Evolutionary conservation across 257 asterid species (phyloP), one percentile per base, ranked within the genome.

Genomic region (Solanum lycopersicoides): DNA sequence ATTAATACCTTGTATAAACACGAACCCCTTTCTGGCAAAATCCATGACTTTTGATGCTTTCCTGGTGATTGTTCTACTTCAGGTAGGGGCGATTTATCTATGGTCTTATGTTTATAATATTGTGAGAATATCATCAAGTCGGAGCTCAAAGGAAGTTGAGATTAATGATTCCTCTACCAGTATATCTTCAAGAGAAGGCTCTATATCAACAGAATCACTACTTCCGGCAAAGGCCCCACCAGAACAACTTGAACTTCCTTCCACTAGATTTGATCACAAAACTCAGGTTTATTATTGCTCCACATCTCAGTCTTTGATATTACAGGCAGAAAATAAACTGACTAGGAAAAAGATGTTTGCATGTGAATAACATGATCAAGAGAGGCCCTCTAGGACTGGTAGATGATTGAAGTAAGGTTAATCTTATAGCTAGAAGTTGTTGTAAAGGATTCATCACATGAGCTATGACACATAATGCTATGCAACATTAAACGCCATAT

Each of bases 101-200:
- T 96, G 99, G 98, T 91, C 98, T 56, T 96, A 94, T 56, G 98
- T 95, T 42, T 96, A 94, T 85, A 96, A 96, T 76, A 94, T 94
- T 14, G 92, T 96, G 76, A 86, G 98, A 86, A 89, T 94, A 83
- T 96, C 96, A 76, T 89, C 98, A 79, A 89, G 83, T 56, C 87
- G 79, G 87, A 90, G 86, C 88, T 90, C 94, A 88, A 90, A 90
- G 88, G 97, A 93, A 87, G 94, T 89, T n/a, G 93, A 88, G 88
- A 89, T 89, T 83, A 90, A 65, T 9, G 93, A 93, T 89, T 87
- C 95, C 35, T 87, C 96, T 18, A 76, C 79, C 44, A 85, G 45
- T 65, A 91, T 65, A 86, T 82, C 91, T 82, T 45, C 94, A 4
- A 90, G 80, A 73, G 94, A 88, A 83, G 89, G 91, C 86, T 88